Base-by-base conservation (phyloP, 768 basidiomycete genomes). In the Tremella fuciformis region DNA sequence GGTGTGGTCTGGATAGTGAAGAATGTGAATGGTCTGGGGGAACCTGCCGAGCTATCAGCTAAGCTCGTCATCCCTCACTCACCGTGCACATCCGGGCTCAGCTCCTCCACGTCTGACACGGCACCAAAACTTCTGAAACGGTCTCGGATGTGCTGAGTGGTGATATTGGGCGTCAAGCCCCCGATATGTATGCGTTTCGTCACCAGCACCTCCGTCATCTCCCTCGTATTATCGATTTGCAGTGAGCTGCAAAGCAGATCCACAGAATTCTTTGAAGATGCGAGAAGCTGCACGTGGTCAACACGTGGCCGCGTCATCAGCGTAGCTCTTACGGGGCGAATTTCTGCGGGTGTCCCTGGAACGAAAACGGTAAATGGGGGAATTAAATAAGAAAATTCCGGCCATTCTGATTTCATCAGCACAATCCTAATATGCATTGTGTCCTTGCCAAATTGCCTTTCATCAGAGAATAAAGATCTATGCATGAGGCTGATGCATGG, bases 61-160 rank as follows among this genome's bases (percentile, higher is more conserved):
- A 11, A 4, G 29, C 29, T 34, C 29, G 6, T 34, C 29, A 50
- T 25, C 44, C 34, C 46, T 3, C 11, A 62, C 66, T 48, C 56
- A 73, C 71, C 71, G 18, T 70, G 47, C 11, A 60, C 69, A 53
- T 70, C 69, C 18, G 59, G 55, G 16, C 52, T 40, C 38, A 67
- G 4, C 25, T 65, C 60, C 29, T 70, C 67, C 3, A 70, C 67
- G 7, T 68, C 54, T 1, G 37, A 38, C 9, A 70, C 71, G 11
- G 53, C 54, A 6, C 71, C 73, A 46, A 75, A 75, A 22, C 58
- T 60, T 44, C 58, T 62, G 57, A 75, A 75, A 13, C 69, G 50
- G 21, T 72, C 71, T 60, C 62, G 59, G 55, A 75, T 56, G 25
- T 74, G 70, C 11, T 56, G n/a, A 0, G 73, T 34, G 2, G 73